Conservation (phyloP, 2,329 filamentous ascomycete species). For the Aspergillus proliferans region DNA sequence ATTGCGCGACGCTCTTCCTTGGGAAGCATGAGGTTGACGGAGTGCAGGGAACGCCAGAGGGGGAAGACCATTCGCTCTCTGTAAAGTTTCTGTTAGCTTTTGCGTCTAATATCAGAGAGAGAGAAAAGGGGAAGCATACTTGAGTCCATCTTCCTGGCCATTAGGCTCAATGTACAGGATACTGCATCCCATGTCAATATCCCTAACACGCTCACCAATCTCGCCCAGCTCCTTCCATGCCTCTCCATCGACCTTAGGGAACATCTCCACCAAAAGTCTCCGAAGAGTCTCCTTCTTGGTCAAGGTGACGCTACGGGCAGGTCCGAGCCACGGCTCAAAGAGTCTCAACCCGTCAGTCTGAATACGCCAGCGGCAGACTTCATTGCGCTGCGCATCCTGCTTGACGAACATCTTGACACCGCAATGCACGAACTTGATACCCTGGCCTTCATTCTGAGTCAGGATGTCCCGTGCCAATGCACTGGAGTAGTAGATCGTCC, state of each 20-base stretch:
- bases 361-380: slow-evolving; percentile 89
- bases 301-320: slow-evolving; percentile 67
- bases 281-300: slow-evolving; percentile 72
- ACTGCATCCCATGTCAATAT: slow-evolving; percentile 84
- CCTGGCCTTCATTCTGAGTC: slow-evolving; percentile 76
- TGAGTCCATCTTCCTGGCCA: slow-evolving; percentile 54
- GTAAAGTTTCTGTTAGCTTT: background rate
- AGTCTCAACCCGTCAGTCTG: slow-evolving; percentile 92
- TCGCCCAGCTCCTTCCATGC: slow-evolving; percentile 74
- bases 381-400: slow-evolving; percentile 80
- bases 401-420: slow-evolving; percentile 99
- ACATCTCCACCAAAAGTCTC: slow-evolving; percentile 88
- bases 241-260: slow-evolving; percentile 74
- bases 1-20: slow-evolving; percentile 94
- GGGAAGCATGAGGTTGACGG: slow-evolving; percentile 92
- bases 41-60: slow-evolving; percentile 87
- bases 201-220: slow-evolving; percentile 74
- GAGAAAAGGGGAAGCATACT: slow-evolving; percentile 23
- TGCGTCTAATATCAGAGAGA: background rate
- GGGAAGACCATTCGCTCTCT: slow-evolving; percentile 80
- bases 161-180: slow-evolving; percentile 77
- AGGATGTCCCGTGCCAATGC: slow-evolving; percentile 79
- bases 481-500: slow-evolving; percentile 95
- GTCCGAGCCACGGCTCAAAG: slow-evolving; percentile 81
- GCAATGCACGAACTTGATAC: slow-evolving; percentile 92